A percentile compares a stretch with the other conserved stretches of the same genome.
Evolutionary conservation across 768 basidiomycete genomes (phyloP).

Genomic region (Serendipita sp.): DNA sequence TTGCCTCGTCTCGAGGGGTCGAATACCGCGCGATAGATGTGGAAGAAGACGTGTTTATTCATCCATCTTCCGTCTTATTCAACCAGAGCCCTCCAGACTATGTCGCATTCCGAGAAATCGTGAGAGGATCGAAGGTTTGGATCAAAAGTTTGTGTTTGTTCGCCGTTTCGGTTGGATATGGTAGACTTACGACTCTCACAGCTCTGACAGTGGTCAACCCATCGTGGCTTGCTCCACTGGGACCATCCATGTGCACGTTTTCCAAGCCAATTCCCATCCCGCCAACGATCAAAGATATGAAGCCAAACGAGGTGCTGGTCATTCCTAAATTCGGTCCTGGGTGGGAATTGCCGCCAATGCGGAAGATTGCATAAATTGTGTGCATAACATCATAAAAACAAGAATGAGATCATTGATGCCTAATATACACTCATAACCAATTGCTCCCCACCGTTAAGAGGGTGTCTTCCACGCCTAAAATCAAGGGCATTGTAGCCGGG

Average conservation of each 20-base stretch:
- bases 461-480: too few species aligned
- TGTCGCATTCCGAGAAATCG: slow-evolving; percentile 66
- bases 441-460: too few species aligned
- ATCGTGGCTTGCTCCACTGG: slow-evolving; percentile 71
- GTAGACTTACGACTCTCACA: slow-evolving; percentile 16
- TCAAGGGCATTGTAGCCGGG: not conserved
- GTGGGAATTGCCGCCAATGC: slow-evolving; percentile 78
- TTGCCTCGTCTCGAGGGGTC: slow-evolving; percentile 59
- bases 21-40: slow-evolving; percentile 71
- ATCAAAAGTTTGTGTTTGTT: slow-evolving; percentile 46
- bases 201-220: slow-evolving; percentile 76
- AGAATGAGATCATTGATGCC: too few species aligned
- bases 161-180: not conserved
- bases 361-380: not conserved
- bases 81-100: slow-evolving; percentile 65
- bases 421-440: too few species aligned
- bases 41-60: slow-evolving; percentile 77
- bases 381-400: too few species aligned
- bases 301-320: slow-evolving; percentile 48
- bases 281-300: slow-evolving; percentile 19
- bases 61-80: slow-evolving; percentile 72
- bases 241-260: slow-evolving; percentile 70
- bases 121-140: slow-evolving; percentile 57
- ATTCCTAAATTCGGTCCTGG: slow-evolving; percentile 74
- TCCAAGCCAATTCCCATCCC: slow-evolving; percentile 61